Evolutionary conservation across 441 rosid species (phyloP), one percentile per base, ranked within the genome.

Genomic region (Croton laevigatus): DNA sequence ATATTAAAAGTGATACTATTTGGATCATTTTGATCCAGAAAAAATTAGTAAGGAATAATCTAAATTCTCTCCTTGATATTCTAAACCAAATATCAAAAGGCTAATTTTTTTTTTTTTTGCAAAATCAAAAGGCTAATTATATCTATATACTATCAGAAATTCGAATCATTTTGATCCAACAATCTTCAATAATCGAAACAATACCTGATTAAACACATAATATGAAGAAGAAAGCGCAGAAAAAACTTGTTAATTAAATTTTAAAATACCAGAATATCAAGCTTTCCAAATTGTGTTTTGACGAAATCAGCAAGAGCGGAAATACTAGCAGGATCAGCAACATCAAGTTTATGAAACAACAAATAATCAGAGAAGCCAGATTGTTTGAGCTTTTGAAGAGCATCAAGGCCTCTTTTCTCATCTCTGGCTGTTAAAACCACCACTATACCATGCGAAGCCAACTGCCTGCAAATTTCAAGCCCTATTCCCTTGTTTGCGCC

Each of bases 401-500:
- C 83, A 52, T 84, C 84, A 37, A 77, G 76, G 57, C 88, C 86
- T 55, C 71, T 82, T 65, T 73, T 81, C 74, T 79, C 81, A 66
- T 76, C 78, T 79, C 86, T 81, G 14, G 86, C 70, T 2, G 88
- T 78, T 55, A 84, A 53, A 37, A 86, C 75, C 27, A 80, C 87
- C 4, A 51, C 53, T 37, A 81, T 59, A 52, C 80, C 87, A 12
- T 74, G 54, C 1, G 78, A 71, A 40, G 84, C 87, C 77, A 84
- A 62, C 71, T 83, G 86, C 77, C 59, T 75, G 58, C 84, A 75
- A 3, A 82, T 61, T 49, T 65, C 86, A 38, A 75, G 71, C 7
- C 84, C 86, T 6, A 82, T 77, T 5, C 88, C 88, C 62, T 78
- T 81, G 68, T 81, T 81, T 27, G 74, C 80, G 54, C 87, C 87